Evolutionary conservation across 345 rosid genomes (phyloP).

Genomic region (Carallia pectinifolia): DNA sequence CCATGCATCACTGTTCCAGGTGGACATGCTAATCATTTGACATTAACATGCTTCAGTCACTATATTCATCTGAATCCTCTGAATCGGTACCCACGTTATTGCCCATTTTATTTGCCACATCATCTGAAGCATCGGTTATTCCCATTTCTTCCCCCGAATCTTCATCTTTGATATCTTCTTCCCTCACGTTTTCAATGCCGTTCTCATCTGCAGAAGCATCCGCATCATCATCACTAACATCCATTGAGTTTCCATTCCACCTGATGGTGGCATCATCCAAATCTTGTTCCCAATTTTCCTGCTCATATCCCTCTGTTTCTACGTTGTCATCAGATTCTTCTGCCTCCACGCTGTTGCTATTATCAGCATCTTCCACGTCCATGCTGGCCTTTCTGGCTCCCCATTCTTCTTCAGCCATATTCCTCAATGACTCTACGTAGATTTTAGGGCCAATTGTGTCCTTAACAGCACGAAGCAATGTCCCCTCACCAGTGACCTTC

Average conservation of each 20-base stretch:
- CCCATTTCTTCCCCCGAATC: slow-evolving; percentile 38
- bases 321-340: slow-evolving; percentile 64
- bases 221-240: slow-evolving; percentile 61
- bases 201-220: slow-evolving; percentile 40
- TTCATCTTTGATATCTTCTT: slow-evolving; percentile 40
- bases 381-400: slow-evolving; percentile 33
- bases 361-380: slow-evolving; percentile 47
- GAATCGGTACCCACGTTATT: slow-evolving; percentile 47
- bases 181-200: slow-evolving; percentile 33
- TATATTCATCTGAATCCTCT: slow-evolving; percentile 65
- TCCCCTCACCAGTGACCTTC: slow-evolving; percentile 33
- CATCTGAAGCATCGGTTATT: slow-evolving; percentile 53
- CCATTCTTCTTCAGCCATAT: slow-evolving; percentile 44
- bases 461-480: slow-evolving; percentile 19
- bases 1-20: too few species aligned
- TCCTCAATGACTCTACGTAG: slow-evolving; percentile 12
- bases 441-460: slow-evolving; percentile 23
- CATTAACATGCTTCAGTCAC: slow-evolving; percentile 40
- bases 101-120: slow-evolving; percentile 29
- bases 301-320: slow-evolving; percentile 48
- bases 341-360: slow-evolving; percentile 60
- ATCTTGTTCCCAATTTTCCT: slow-evolving; percentile 56
- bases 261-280: slow-evolving; percentile 34
- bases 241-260: slow-evolving; percentile 50
- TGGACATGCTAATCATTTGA: too few species aligned